These are phyloP conservation scores for Zea luxurians DNA, from an alignment of 176 grass and related monocot genomes.

Conservation along the genomic window DNA sequence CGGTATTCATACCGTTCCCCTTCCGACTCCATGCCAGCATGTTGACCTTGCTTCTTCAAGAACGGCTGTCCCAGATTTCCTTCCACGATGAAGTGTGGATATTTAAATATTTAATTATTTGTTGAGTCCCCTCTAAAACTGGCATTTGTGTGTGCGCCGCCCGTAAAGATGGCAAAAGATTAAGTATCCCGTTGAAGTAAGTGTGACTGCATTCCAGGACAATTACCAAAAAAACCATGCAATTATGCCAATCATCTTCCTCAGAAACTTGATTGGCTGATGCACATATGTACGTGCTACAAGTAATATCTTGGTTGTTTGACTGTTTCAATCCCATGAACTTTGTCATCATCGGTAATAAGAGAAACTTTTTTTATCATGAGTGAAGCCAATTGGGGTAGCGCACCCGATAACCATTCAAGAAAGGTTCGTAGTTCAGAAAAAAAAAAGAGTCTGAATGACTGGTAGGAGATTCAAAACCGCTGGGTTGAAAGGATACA, in stretches of 20 bases:
- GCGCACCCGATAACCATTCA: not conserved
- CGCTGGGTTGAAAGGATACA: not conserved
- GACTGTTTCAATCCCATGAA: not conserved
- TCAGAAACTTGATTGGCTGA: not conserved
- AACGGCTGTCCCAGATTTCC: conserved; percentile 22
- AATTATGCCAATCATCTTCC: conserved; percentile 8
- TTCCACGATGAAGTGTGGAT: not conserved
- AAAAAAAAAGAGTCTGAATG: not conserved
- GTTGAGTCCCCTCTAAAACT: too few species aligned
- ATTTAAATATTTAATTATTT: too few species aligned
- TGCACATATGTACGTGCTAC: not conserved
- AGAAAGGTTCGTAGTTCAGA: not conserved
- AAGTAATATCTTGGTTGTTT: conserved; percentile 1
- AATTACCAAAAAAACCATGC: conserved; percentile 14
- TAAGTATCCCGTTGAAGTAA: too few species aligned
- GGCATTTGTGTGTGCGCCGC: too few species aligned
- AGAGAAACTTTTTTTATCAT: not conserved
- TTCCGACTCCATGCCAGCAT: not conserved
- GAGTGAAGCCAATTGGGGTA: conserved; percentile 32
- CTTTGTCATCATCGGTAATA: not conserved
- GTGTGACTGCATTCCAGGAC: not conserved
- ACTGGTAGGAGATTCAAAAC: not conserved
- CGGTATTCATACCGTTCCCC: conserved; percentile 2
- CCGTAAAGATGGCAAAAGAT: too few species aligned
- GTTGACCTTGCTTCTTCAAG: conserved; percentile 26